These are phyloP conservation scores for Wakefieldia striispora DNA, from an alignment of 768 basidiomycete genomes.

Conservation along the genomic window DNA sequence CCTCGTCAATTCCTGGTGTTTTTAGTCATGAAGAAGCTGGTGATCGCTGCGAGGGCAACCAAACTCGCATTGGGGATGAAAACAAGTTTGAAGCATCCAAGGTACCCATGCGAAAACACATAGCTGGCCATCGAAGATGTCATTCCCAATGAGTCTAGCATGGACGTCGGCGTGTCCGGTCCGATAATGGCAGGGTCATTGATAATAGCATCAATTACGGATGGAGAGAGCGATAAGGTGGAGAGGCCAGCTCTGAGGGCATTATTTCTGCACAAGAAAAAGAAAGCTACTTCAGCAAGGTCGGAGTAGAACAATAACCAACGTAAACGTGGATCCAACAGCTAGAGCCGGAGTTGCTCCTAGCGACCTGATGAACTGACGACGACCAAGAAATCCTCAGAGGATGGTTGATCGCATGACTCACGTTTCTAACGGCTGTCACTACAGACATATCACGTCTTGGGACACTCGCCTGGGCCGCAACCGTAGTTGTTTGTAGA, in stretches of 20 bases:
- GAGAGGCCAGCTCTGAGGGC: slow-evolving; percentile 43
- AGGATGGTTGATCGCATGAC: slow-evolving; percentile 12
- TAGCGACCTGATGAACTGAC: slow-evolving; percentile 62
- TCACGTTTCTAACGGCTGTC: slow-evolving; percentile 62
- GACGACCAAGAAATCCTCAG: not conserved
- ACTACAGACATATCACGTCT: slow-evolving; percentile 76
- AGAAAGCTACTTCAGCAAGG: not conserved
- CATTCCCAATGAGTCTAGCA: slow-evolving; percentile 36
- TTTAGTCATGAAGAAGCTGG: slow-evolving; percentile 58
- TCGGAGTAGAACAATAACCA: slow-evolving; percentile 12
- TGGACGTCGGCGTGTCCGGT: slow-evolving; percentile 29
- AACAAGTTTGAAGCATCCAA: slow-evolving; percentile 52
- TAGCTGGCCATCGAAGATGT: slow-evolving; percentile 35
- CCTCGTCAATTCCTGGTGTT: slow-evolving; percentile 57
- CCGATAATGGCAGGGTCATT: slow-evolving; percentile 45
- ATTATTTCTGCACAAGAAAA: slow-evolving; percentile 42
- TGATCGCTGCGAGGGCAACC: slow-evolving; percentile 51
- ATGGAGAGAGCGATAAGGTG: slow-evolving; percentile 34
- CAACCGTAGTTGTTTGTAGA: slow-evolving; percentile 63
- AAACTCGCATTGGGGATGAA: slow-evolving; percentile 62
- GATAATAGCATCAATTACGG: slow-evolving; percentile 43
- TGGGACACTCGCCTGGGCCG: slow-evolving; percentile 69
- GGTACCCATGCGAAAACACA: slow-evolving; percentile 51
- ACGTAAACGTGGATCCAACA: slow-evolving; percentile 59
- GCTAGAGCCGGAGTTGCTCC: slow-evolving; percentile 71